Evolutionary conservation across 139 green algal species (phyloP).

Genomic region (Tetraselmis striata): DNA sequence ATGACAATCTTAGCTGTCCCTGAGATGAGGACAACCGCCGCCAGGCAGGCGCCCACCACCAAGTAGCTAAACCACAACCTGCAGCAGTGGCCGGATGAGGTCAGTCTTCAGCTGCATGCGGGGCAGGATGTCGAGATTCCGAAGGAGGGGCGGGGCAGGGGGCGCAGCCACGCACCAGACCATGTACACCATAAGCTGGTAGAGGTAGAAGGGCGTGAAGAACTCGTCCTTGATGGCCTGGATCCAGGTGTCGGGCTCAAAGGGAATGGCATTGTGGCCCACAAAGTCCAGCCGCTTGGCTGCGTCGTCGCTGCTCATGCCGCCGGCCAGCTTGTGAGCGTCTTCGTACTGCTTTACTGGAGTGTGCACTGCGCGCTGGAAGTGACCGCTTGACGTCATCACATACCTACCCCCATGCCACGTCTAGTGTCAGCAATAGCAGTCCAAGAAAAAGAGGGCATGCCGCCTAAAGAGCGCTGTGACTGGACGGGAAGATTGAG

Average conservation of each 20-base stretch:
- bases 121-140: too few relatives aligned
- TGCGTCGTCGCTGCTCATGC: background rate
- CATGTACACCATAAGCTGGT: slow-evolving; percentile 21
- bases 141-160: too few relatives aligned
- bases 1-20: slow-evolving; percentile 6
- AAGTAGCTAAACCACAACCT: background rate
- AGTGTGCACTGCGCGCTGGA: background rate
- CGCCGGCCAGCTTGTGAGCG: background rate
- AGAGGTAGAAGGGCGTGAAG: slow-evolving; percentile 18
- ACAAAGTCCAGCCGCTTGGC: slow-evolving; percentile 4
- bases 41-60: slow-evolving; percentile 5
- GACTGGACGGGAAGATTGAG: too few relatives aligned
- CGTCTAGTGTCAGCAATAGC: too few relatives aligned
- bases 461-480: too few relatives aligned
- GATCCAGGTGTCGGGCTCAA: background rate
- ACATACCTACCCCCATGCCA: too few relatives aligned
- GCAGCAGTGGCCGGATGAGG: too few relatives aligned
- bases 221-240: slow-evolving; percentile 9
- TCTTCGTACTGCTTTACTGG: background rate
- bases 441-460: too few relatives aligned
- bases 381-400: background rate
- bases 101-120: too few relatives aligned
- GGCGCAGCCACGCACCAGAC: too few relatives aligned
- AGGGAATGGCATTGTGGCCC: slow-evolving; percentile 11
- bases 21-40: slow-evolving; percentile 4